phyloP scores from a whole-genome alignment of 2,329 filamentous ascomycete genomes.

The Xylaria sp. region DNA sequence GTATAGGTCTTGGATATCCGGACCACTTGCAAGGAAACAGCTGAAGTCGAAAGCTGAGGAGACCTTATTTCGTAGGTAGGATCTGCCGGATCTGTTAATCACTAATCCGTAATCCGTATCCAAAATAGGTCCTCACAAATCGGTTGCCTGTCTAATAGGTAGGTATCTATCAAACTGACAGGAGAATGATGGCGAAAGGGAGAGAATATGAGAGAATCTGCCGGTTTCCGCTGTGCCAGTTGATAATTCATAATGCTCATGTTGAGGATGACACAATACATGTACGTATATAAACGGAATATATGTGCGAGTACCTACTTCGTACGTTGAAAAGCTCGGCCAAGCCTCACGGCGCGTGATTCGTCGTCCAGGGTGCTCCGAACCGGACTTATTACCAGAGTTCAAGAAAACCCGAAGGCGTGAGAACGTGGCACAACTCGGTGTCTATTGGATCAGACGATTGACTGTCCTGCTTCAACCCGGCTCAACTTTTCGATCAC shows the following conservation, averaged over 20 bases:
- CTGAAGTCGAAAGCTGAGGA: background rate
- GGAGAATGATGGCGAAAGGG: background rate
- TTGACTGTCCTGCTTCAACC: background rate
- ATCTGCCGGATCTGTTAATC: background rate
- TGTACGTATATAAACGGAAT: background rate
- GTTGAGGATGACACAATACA: constrained; percentile 6
- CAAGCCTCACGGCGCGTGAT: constrained; percentile 1
- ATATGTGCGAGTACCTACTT: too few relatives aligned
- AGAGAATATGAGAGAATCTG: constrained; percentile 3
- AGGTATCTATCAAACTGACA: constrained; percentile 5
- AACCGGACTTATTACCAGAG: background rate
- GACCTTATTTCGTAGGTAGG: too few relatives aligned
- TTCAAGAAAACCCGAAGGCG: background rate
- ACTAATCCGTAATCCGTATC: too few relatives aligned
- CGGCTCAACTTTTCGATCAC: background rate
- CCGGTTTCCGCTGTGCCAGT: constrained; percentile 7
- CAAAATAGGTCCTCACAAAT: background rate
- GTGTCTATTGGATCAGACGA: background rate
- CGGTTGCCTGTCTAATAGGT: constrained; percentile 2
- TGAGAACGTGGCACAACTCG: constrained; percentile 14
- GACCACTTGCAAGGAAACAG: background rate
- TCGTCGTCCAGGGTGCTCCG: constrained; percentile 4
- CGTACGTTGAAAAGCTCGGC: background rate
- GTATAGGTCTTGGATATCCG: background rate
- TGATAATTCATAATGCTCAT: constrained; percentile 2